Base-by-base conservation (phyloP, 2,329 filamentous ascomycete genomes). In the Curvularia verruculosa region DNA sequence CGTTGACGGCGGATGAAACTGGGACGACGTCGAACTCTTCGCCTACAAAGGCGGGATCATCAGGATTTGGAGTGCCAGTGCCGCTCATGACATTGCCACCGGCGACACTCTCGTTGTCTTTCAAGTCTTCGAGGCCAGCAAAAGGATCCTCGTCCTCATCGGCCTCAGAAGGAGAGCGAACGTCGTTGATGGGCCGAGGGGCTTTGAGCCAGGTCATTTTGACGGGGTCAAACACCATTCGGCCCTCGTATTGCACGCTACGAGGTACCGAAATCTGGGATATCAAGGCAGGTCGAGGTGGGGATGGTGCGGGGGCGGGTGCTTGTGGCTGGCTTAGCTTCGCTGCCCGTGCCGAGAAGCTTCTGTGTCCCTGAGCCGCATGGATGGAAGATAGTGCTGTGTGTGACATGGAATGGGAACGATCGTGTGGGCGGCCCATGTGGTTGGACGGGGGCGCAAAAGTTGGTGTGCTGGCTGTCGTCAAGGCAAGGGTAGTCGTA, bases 161-260 rank as follows among this genome's bases (percentile, higher is more conserved):
- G 15, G 90, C 78, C 21, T 87, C 89, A 1, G 65, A 66, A 3
- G 82, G 78, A 8, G 72, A 72, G 34, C 58, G 74, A 58, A 69
- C 76, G 64, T 65, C 75, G 57, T 68, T 66, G 6, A 69, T 55
- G 28, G 61, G 49, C 60, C 81, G 59, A 26, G 70, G 67, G 2
- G 95, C 82, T 76, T 96, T 97, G 54, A 98, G 84, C 95, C 95
- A 99, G 75, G 92, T 96, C 94, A 99, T 98, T 67, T 91, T 91
- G 61, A 92, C 89, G 3, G 95, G 95, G 72, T 99, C 95, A 74
- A 98, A 99, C 9, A 98, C 90, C 95, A 99, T 99, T 66, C 92
- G 92, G n/a, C 92, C 91, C 56, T 97, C 92, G 34, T 97, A 90
- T 77, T 97, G 93, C 13, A 96, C 89, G 60, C 92, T 93, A 70